A percentile compares a stretch with the other conserved stretches of the same genome.
phyloP scores from a whole-genome alignment of 345 rosid species.

The Hypericum perforatum region DNA sequence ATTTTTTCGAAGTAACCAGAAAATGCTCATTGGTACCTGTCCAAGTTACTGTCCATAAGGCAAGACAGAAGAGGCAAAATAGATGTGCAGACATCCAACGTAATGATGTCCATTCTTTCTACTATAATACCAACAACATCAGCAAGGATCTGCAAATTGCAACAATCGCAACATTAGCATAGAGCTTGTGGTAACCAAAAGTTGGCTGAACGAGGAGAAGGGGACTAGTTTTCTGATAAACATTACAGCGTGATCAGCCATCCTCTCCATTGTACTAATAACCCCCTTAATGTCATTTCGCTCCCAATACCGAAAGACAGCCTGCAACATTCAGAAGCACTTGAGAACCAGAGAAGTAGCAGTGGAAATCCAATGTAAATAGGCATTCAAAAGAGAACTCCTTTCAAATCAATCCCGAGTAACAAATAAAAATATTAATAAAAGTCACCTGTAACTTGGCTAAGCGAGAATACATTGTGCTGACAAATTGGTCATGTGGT shows the following conservation, averaged over 20 bases:
- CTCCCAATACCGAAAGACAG: conserved; percentile 77
- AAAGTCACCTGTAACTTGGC: conserved; percentile 77
- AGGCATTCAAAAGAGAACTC: not conserved
- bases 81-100: conserved; percentile 69
- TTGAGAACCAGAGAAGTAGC: conserved; percentile 14
- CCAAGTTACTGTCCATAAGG: conserved; percentile 79
- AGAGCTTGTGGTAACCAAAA: not conserved
- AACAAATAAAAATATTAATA: too few species aligned
- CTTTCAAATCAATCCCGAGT: too few species aligned
- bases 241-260: conserved; percentile 88
- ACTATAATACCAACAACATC: conserved; percentile 59
- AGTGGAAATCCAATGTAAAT: conserved; percentile 13
- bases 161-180: conserved; percentile 5
- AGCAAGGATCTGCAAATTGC: conserved; percentile 59
- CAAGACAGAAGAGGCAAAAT: conserved; percentile 72
- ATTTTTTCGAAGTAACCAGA: not conserved
- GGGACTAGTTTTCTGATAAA: not conserved
- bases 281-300: conserved; percentile 75
- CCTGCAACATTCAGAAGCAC: conserved; percentile 29
- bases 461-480: conserved; percentile 89
- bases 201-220: not conserved
- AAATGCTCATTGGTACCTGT: conserved; percentile 37
- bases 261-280: conserved; percentile 70
- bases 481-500: conserved; percentile 70
- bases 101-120: conserved; percentile 62